phyloP scores from a whole-genome alignment of 1,284 basidiomycete genomes.

The Apiotrichum domesticum region DNA sequence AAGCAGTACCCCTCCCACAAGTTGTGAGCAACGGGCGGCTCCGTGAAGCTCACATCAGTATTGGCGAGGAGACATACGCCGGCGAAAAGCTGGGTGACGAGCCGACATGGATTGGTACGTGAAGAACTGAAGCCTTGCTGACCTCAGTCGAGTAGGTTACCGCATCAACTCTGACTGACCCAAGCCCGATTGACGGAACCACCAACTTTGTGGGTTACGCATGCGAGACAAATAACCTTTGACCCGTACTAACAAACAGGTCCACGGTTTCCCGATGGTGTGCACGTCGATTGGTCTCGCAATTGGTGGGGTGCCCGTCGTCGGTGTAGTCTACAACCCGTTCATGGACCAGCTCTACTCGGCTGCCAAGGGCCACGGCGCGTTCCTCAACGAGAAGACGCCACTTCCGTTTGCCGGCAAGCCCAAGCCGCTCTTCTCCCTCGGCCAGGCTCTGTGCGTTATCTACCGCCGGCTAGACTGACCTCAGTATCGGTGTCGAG shows the following conservation, averaged over 20 bases:
- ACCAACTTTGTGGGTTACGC: slow-evolving; percentile 70
- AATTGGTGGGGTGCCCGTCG: slow-evolving; percentile 67
- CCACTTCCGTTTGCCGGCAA: slow-evolving; percentile 66
- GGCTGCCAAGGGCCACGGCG: slow-evolving; percentile 70
- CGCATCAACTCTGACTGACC: background rate
- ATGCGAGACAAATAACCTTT: background rate
- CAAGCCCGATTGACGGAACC: slow-evolving; percentile 52
- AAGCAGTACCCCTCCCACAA: slow-evolving; percentile 67
- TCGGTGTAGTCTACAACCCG: slow-evolving; percentile 90
- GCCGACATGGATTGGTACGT: slow-evolving; percentile 71
- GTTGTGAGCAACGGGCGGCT: slow-evolving; percentile 57
- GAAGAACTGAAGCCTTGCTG: slow-evolving; percentile 28
- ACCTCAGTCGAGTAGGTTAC: slow-evolving; percentile 34
- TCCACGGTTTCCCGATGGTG: slow-evolving; percentile 66
- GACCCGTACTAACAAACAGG: slow-evolving; percentile 16
- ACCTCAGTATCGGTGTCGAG: slow-evolving; percentile 64
- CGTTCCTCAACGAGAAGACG: slow-evolving; percentile 60
- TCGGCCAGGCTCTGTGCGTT: slow-evolving; percentile 65
- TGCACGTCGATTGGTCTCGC: slow-evolving; percentile 90
- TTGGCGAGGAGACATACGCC: slow-evolving; percentile 83
- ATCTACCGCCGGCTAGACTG: background rate
- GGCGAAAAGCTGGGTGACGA: slow-evolving; percentile 70
- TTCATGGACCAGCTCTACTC: slow-evolving; percentile 82
- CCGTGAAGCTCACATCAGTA: slow-evolving; percentile 51
- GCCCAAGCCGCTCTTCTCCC: slow-evolving; percentile 63